Evolutionary conservation across 2,329 filamentous ascomycete species (phyloP), one percentile per base, ranked within the genome.

Genomic region (Monosporascus sp.): DNA sequence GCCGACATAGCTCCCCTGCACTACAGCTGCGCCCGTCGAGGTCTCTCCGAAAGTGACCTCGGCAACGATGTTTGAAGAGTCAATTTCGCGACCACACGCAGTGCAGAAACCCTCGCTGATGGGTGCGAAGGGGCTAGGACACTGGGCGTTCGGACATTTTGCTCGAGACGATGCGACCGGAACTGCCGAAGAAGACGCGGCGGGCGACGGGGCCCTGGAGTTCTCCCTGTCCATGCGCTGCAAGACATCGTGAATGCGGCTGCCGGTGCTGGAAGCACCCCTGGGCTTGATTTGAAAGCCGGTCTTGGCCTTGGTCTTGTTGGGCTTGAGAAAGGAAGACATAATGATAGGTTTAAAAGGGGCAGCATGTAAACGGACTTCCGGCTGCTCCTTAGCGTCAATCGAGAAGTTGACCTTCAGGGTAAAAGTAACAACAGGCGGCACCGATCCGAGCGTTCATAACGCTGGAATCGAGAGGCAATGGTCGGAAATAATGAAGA

Each of bases 1-100:
- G 51, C 85, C 87, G 56, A 99, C 85, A 66, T 87, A 95, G 58
- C 87, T 92, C 69, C 94, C 94, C 69, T 97, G 91, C 19, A 97
- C 91, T 49, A 95, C 83, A 50, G 93, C 92, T 48, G 90, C 91
- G 64, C 94, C 94, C 36, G 84, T 86, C 0, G 90, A 84, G 27
- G 85, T 88, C 75, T 99, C 93, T 59, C 91, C 91, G 66, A 97
- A 99, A 22, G 87, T 87, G 57, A 97, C 84, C 70, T 99, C 94
- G 48, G 91, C 84, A 54, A 97, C 92, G 58, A 97, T 96, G 66
- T 95, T 91, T 67, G 85, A 86, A 66, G 95, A 88, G 62, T 89
- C 87, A 52, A 93, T 83, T 60, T 96, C 84, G 56, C 84, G 86
- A 79, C 91, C 93, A 71, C 94, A 97, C 47, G 84, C 87, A 56